Conservation (phyloP, 2,329 filamentous ascomycete species). For the Botrytis squamosa region DNA sequence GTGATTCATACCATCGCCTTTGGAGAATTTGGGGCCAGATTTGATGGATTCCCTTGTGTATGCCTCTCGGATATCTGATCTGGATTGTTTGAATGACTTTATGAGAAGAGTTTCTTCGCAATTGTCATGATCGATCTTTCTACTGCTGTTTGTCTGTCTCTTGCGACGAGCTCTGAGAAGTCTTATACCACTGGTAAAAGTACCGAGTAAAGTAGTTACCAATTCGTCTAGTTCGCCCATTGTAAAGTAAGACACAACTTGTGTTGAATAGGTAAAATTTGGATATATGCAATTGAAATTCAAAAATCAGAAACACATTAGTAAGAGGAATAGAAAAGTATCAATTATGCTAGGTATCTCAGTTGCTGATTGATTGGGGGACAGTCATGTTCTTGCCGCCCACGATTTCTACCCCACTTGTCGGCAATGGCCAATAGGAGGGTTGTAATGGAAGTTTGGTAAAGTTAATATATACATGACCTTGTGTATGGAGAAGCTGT, state of each 20-base stretch:
- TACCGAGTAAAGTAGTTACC: constrained; percentile 47
- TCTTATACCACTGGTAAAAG: constrained; percentile 43
- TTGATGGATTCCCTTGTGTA: constrained; percentile 46
- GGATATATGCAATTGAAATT: background rate
- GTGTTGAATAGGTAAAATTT: background rate
- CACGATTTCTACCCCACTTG: constrained; percentile 4
- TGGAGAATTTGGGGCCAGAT: constrained; percentile 45
- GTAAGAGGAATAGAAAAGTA: background rate
- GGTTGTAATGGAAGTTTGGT: background rate
- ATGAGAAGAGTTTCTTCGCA: constrained; percentile 41
- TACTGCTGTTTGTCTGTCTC: constrained; percentile 22
- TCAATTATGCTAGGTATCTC: background rate
- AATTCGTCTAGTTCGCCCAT: constrained; percentile 47
- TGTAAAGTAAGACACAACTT: constrained; percentile 19
- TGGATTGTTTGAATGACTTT: constrained; percentile 35
- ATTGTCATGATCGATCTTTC: background rate
- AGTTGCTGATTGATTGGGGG: background rate
- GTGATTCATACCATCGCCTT: constrained; percentile 48
- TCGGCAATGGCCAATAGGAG: constrained; percentile 7
- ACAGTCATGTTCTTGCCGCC: constrained; percentile 9
- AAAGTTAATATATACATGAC: background rate
- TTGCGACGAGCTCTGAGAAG: constrained; percentile 44
- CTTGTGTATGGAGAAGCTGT: background rate
- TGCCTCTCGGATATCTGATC: constrained; percentile 42
- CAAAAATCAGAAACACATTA: background rate